Conservation (phyloP, 192 early-diverging fungal genomes). For the Podila clonocystis region DNA sequence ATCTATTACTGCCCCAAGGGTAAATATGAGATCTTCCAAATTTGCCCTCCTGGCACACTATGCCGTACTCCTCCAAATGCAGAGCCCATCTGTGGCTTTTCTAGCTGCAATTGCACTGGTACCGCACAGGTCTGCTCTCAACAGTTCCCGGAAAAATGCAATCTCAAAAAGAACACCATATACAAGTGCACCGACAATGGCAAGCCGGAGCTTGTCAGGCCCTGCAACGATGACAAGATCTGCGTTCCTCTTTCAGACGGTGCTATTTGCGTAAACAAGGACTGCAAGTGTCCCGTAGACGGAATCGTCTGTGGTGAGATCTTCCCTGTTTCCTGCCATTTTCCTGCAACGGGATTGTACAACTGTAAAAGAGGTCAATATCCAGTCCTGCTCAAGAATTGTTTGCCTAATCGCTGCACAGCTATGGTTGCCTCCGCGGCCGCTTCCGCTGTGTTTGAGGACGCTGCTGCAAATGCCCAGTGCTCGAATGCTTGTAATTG, state of each 20-base stretch:
- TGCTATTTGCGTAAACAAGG: neutral
- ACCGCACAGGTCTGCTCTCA: neutral
- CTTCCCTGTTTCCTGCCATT: neutral
- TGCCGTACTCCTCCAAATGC: neutral
- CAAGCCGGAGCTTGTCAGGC: neutral
- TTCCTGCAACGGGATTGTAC: neutral
- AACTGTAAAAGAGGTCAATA: neutral
- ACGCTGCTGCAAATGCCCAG: too few species aligned
- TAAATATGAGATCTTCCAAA: neutral
- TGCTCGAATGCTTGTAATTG: too few species aligned
- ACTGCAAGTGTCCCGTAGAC: conserved; percentile 4
- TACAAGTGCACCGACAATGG: conserved; percentile 3
- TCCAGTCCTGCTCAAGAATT: neutral
- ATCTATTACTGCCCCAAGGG: conserved; percentile 2
- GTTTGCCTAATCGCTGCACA: too few species aligned
- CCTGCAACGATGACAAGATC: neutral
- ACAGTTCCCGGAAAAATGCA: neutral
- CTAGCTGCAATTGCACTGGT: neutral
- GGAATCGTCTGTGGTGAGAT: neutral
- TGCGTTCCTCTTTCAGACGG: neutral
- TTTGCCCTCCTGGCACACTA: neutral
- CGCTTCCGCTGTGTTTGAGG: too few species aligned
- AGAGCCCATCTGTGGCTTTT: neutral
- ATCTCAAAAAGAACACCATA: neutral
- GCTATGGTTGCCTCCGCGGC: too few species aligned